Base-by-base conservation (phyloP, 139 green algal genomes). In the Chlamydomonas incerta region DNA sequence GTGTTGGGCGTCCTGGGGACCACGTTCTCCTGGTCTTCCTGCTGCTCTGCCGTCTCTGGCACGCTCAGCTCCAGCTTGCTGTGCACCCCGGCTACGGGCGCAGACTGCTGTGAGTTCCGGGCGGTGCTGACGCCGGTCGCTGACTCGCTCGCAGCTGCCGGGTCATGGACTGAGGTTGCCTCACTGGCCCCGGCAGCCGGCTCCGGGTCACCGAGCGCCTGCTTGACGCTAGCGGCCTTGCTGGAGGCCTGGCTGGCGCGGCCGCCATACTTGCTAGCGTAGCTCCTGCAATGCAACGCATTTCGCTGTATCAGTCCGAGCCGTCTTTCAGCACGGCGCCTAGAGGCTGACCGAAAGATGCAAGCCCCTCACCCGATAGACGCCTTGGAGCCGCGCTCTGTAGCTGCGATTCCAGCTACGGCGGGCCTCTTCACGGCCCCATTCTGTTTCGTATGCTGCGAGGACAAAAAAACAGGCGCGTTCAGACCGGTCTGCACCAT, bases 1-100 rank as follows among this genome's bases (percentile, higher is more conserved):
- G 73, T 68, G 15, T 58, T 33, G 2, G 73, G 73, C 18, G 73
- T 80, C 18, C 21, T 29, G 14, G 74, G 75, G 11, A 65, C 63
- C 8, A 83, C 63, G 62, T 83, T 83, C 41, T 83, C 77, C 63
- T 83, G 77, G 41, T 83, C 63, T 3, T 72, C 77, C 63, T 74
- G 77, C 29, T 74, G 41, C 8, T 72, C 18, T 2, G 3, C 11
- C 26, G 23, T 13, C 60, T 68, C 60, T 2, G 60, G 60, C 26
- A 68, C 60, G 2, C 21, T 20, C 26, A 68, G 26, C 55, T 23
- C 9, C 55, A 62, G 55, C 55, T 62, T 62, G 55, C 55, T 24
- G 41, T 50, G 41, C 41, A 8, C 41, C 5, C 41, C 41, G 8
- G 41, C 41, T 8, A 50, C 5, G 41, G 55, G 55, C 55, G 18